A percentile compares a stretch with the other conserved stretches of the same genome.
phyloP scores from a whole-genome alignment of 305 asterid species.

The Rubia peregrina region DNA sequence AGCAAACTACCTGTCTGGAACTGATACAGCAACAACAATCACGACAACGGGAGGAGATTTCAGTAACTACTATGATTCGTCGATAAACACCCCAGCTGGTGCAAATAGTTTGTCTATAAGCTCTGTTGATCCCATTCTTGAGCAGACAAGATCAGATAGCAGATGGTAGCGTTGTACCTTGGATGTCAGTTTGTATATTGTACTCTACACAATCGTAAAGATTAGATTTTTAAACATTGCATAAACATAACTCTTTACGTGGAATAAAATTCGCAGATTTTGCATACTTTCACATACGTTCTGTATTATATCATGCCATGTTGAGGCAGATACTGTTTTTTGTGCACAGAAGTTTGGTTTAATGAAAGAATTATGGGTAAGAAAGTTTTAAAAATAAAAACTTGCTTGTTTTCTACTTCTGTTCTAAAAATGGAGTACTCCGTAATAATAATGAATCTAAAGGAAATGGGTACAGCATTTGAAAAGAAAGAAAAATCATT shows the following conservation, averaged over 20 bases:
- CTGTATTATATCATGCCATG: background rate
- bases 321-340: background rate
- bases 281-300: too few species aligned
- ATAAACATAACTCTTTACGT: too few species aligned
- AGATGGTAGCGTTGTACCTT: slow-evolving; percentile 24
- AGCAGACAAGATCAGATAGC: slow-evolving; percentile 41
- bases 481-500: background rate
- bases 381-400: background rate
- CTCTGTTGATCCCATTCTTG: slow-evolving; percentile 32
- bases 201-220: too few species aligned
- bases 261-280: background rate
- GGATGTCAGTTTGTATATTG: background rate
- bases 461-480: background rate
- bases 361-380: background rate
- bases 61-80: background rate
- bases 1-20: too few species aligned
- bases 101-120: slow-evolving; percentile 18
- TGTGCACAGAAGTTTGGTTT: background rate
- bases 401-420: background rate
- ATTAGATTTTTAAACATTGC: too few species aligned
- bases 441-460: too few species aligned
- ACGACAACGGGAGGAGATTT: background rate
- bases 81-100: background rate
- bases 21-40: slow-evolving; percentile 13
- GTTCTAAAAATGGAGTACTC: background rate